Evolutionary conservation across 441 rosid genomes (phyloP).

Genomic region (Manihot esculenta): DNA sequence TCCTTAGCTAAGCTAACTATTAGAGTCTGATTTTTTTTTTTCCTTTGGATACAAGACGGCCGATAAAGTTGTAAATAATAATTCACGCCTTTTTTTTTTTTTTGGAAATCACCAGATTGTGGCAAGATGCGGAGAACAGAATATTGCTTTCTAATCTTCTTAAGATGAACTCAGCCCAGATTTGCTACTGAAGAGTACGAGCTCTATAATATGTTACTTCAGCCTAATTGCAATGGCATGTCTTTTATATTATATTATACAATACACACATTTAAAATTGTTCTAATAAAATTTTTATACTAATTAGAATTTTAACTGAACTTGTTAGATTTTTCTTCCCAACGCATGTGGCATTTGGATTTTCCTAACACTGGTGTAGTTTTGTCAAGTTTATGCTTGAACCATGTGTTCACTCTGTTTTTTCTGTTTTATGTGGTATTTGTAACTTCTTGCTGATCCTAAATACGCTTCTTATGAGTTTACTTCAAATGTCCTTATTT

Average conservation of each 20-base stretch:
- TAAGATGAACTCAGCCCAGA: constrained; percentile 71
- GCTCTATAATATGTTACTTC: constrained; percentile 21
- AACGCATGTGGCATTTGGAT: neutral
- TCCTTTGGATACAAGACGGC: constrained; percentile 8
- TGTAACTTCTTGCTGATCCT: neutral
- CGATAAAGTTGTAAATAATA: neutral
- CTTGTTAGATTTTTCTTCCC: neutral
- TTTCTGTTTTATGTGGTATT: neutral
- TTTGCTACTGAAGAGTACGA: constrained; percentile 59
- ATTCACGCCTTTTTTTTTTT: constrained; percentile 20
- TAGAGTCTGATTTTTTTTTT: neutral
- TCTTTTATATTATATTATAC: neutral
- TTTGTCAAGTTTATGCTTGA: neutral
- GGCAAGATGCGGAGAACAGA: constrained; percentile 98
- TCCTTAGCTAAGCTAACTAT: neutral
- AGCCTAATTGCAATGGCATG: neutral
- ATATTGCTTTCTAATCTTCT: constrained; percentile 62
- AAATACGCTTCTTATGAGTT: neutral
- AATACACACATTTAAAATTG: neutral
- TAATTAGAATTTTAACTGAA: neutral
- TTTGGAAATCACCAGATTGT: constrained; percentile 53
- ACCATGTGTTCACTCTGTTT: neutral
- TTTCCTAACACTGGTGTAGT: too few species aligned
- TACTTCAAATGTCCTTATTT: neutral
- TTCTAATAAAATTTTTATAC: neutral